phyloP scores from a whole-genome alignment of 768 basidiomycete genomes.

The Phylloporus sp. region DNA sequence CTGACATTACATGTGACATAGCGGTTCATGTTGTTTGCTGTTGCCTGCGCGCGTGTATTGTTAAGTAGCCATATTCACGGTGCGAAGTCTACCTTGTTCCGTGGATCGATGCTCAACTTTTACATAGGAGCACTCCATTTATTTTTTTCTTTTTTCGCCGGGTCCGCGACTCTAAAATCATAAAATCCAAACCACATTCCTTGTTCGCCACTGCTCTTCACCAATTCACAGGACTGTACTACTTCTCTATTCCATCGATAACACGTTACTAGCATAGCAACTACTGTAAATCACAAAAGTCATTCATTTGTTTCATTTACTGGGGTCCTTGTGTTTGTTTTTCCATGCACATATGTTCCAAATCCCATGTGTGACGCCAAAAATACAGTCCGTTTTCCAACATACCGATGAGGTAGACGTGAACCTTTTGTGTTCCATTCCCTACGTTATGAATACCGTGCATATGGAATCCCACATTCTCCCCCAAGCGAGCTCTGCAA shows the following conservation, averaged over 20 bases:
- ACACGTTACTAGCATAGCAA: slow-evolving; percentile 24
- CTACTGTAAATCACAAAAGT: slow-evolving; percentile 24
- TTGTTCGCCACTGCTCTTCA: slow-evolving; percentile 13
- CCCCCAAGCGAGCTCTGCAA: slow-evolving; percentile 45
- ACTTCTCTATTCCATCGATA: slow-evolving; percentile 16
- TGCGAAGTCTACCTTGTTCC: slow-evolving; percentile 32
- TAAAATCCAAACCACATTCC: slow-evolving; percentile 22
- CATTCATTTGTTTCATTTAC: slow-evolving; percentile 26
- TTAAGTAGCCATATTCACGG: slow-evolving; percentile 48
- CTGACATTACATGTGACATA: slow-evolving; percentile 23
- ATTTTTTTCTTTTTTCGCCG: slow-evolving; percentile 6
- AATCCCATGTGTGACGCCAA: slow-evolving; percentile 11
- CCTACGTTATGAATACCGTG: slow-evolving; percentile 3
- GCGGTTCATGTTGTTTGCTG: slow-evolving; percentile 28
- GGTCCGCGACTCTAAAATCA: slow-evolving; percentile 28
- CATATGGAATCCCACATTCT: slow-evolving; percentile 26
- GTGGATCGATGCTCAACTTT: slow-evolving; percentile 21
- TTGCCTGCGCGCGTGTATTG: slow-evolving; percentile 46
- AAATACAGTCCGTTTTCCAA: slow-evolving; percentile 9
- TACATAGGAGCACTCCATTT: slow-evolving; percentile 10
- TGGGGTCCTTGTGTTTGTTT: slow-evolving; percentile 12
- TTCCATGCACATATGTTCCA: slow-evolving; percentile 23
- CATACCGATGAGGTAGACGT: background rate
- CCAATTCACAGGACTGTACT: slow-evolving; percentile 29
- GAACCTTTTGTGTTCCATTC: background rate